Evolutionary conservation across 2,329 filamentous ascomycete species (phyloP), one percentile per base, ranked within the genome.

Genomic region (Bipolaris cookei): DNA sequence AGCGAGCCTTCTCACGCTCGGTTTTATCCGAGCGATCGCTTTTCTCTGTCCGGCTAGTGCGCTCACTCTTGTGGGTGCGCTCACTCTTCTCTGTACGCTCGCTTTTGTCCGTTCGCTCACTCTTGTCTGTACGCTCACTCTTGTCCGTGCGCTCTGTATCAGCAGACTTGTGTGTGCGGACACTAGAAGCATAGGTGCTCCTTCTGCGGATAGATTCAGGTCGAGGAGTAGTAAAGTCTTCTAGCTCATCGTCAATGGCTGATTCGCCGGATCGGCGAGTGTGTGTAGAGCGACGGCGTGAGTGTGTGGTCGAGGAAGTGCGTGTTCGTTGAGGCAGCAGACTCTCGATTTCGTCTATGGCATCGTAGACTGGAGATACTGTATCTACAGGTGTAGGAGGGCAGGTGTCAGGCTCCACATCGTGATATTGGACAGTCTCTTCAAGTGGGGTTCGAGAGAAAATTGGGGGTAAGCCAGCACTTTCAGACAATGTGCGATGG

Each of bases 331-430:
- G 70, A 16, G 65, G 61, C 37, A 65, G 59, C n/a, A 75, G 49
- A 4, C 67, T 67, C 35, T 75, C 72, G 30, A 75, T 75, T 30
- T 76, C 74, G 50, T 76, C 73, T 16, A 71, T 52, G 3, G 70
- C 72, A 35, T 73, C 70, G 42, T 72, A 76, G 11, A 76, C 63
- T 7, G 73, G 73, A 20, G 74, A 74, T 2, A 69, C 63, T 30
- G 67, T 66, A 16, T 62, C 69, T 21, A 61, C 52, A 6, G 69
- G 70, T 6, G 72, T 69, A 16, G 63, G 56, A 18, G 68, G 62
- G 16, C 63, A 64, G 6, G 73, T 72, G 10, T 62, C 60, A 7
- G 69, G 68, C 11, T 70, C 67, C 38, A 69, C 70, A 3, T 70
- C 68, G 4, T 63, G 63, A 18, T 65, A 64, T 39, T 48, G 59